Evolutionary conservation across 1,284 basidiomycete genomes (phyloP).

Genomic region (Cutaneotrichosporon cutaneum): DNA sequence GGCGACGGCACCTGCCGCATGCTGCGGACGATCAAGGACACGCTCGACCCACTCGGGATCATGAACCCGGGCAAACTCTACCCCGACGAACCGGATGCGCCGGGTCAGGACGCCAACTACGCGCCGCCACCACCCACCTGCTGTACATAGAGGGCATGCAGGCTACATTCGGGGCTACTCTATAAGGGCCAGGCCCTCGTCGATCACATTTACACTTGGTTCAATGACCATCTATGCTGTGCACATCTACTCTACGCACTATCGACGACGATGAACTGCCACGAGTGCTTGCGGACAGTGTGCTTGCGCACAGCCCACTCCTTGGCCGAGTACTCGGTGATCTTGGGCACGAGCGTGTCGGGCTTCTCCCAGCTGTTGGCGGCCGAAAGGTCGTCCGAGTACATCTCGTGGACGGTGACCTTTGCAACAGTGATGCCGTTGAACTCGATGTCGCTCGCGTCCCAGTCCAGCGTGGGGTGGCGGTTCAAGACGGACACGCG

Average conservation of each 20-base stretch:
- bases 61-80: conserved; percentile 72
- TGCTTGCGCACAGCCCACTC: conserved; percentile 31
- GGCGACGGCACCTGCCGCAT: conserved; percentile 70
- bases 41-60: conserved; percentile 69
- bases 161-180: no score
- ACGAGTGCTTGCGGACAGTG: conserved; percentile 43
- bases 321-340: conserved; percentile 20
- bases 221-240: no score
- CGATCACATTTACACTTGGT: no score
- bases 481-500: conserved; percentile 37
- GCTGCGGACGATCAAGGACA: conserved; percentile 70
- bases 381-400: conserved; percentile 31
- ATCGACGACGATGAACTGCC: conserved; percentile 24
- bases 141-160: neutral
- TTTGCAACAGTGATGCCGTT: conserved; percentile 30
- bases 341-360: conserved; percentile 31
- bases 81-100: conserved; percentile 22
- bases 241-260: neutral
- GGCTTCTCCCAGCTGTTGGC: conserved; percentile 18
- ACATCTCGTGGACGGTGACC: conserved; percentile 13
- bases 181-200: no score
- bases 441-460: conserved; percentile 25
- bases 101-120: neutral
- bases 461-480: conserved; percentile 34
- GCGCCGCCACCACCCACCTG: conserved; percentile 4